phyloP scores from a whole-genome alignment of 208 protist genomes.

The Acanthamoeba sp. region DNA sequence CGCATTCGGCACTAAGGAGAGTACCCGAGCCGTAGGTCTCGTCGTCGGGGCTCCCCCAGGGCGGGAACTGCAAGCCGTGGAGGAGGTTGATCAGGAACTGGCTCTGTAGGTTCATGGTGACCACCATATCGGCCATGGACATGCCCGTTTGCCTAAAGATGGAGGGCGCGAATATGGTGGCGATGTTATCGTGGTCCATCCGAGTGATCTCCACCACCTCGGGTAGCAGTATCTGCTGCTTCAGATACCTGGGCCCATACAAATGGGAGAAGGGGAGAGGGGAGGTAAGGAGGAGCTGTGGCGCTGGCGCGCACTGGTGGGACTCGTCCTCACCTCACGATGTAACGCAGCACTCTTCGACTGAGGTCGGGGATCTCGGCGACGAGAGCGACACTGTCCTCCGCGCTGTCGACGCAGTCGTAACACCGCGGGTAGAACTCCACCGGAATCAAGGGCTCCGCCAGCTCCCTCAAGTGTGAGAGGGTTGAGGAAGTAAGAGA shows the following conservation, averaged over 20 bases:
- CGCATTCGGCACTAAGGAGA: too few relatives aligned
- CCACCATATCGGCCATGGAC: constrained; percentile 30
- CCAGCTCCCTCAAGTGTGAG: background rate
- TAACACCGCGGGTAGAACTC: constrained; percentile 34
- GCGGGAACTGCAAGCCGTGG: background rate
- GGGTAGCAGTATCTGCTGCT: constrained; percentile 31
- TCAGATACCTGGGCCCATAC: background rate
- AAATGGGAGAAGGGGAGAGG: background rate
- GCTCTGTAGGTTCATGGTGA: constrained; percentile 30
- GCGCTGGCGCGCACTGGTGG: background rate
- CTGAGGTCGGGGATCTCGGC: background rate
- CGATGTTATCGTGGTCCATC: constrained; percentile 63
- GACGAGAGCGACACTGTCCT: constrained; percentile 9
- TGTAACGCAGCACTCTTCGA: constrained; percentile 7
- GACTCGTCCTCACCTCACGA: background rate
- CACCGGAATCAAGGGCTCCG: background rate
- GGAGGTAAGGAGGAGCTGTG: background rate
- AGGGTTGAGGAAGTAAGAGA: too few relatives aligned
- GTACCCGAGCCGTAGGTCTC: background rate
- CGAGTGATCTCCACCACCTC: constrained; percentile 16
- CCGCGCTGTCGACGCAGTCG: constrained; percentile 11
- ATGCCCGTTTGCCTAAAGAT: background rate
- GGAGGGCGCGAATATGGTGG: constrained; percentile 37
- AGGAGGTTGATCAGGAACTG: constrained; percentile 15
- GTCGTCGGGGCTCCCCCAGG: constrained; percentile 13